Base-by-base conservation (phyloP, 1,284 basidiomycete genomes). In the Apiotrichum laibachii region DNA sequence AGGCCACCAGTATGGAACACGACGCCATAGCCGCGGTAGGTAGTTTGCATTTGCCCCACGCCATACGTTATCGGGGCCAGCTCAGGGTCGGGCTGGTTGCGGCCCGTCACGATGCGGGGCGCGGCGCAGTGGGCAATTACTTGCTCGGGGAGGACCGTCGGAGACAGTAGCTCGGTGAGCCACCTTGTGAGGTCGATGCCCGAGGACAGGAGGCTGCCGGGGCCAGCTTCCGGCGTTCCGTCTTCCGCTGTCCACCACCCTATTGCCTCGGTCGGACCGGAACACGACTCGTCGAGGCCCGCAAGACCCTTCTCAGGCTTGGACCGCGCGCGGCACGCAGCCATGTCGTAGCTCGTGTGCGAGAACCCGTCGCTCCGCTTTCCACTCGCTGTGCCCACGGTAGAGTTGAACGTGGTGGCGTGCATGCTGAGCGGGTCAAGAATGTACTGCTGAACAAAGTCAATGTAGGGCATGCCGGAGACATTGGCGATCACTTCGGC, bases 371-470 rank as follows among this genome's bases (percentile, higher is more conserved):
- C 64, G 13, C 63, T 60, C 13, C 65, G 48, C 21, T 64, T 39
- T 0, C 64, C 66, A 10, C 52, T 61, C 12, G 37, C 39, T 15
- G 21, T 22, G 1, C 68, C 69, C 0, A 21, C 9, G 0, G 52
- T 61, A 15, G 53, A 35, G 50, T 69, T 67, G 61, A 68, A 71
- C 2, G 51, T 61, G 6, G 69, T 67, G 3, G 50, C 37, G 4
- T 15, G 52, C 72, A 78, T 67, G 0, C 66, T 67, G 9, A 77
- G 55, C 5, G 70, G 69, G 40, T 62, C 60, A 34, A 74, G 66
- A 48, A 78, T 65, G 37, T 71, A 61, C 2, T 53, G 21, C 15
- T 67, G 53, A 19, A 71, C 62, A 49, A 61, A 76, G 3, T 63
- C 59, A 11, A 56, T 52, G 37, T 71, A 67, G 1, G 68, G 35